Conservation (phyloP, 768 basidiomycete genomes). For the Cantharellus anzutake region DNA sequence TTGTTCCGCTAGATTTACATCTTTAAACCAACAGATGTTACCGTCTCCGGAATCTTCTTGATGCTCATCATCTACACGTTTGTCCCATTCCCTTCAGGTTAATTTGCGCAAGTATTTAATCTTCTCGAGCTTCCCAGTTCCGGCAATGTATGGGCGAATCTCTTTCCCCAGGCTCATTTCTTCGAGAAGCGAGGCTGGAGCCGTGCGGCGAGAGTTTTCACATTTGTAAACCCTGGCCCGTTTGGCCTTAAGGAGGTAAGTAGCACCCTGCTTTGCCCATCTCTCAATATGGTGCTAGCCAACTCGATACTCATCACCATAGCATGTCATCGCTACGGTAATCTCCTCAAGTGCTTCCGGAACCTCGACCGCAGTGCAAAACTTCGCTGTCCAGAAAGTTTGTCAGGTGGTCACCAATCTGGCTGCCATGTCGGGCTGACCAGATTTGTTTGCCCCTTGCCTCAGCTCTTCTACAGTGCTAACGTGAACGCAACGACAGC, state of each 20-base stretch:
- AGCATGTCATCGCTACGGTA: slow-evolving; percentile 40
- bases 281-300: neutral
- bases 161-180: neutral
- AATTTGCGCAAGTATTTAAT: slow-evolving; percentile 12
- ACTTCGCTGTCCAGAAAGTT: slow-evolving; percentile 40
- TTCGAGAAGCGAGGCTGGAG: slow-evolving; percentile 10
- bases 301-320: neutral
- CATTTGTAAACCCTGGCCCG: slow-evolving; percentile 37
- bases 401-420: slow-evolving; percentile 12
- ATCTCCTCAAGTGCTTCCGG: slow-evolving; percentile 36
- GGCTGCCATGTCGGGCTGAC: neutral
- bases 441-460: neutral
- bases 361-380: slow-evolving; percentile 34
- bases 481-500: slow-evolving; percentile 35
- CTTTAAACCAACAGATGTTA: slow-evolving; percentile 36
- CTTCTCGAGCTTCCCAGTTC: neutral
- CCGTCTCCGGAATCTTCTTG: slow-evolving; percentile 37
- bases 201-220: slow-evolving; percentile 26
- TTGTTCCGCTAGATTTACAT: slow-evolving; percentile 27
- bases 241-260: slow-evolving; percentile 40
- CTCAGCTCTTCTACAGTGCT: slow-evolving; percentile 38
- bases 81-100: slow-evolving; percentile 29
- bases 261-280: neutral
- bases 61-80: slow-evolving; percentile 32
- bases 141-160: neutral